Conservation (phyloP, 352 stramenopile genomes). For the Globisporangium radiosum region DNA sequence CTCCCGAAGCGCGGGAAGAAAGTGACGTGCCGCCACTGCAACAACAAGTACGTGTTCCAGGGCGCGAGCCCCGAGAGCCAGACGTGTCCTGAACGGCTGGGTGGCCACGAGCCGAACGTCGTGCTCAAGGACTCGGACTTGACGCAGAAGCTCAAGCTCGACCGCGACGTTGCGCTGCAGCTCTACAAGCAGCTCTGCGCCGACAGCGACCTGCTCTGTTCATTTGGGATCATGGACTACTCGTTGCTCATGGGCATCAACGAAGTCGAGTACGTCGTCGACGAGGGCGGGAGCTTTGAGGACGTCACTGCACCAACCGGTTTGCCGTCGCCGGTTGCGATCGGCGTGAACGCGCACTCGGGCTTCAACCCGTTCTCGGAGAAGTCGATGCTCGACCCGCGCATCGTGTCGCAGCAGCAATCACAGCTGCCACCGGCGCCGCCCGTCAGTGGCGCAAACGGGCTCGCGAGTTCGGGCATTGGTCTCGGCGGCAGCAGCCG, state of each 20-base stretch:
- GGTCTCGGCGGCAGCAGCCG: not conserved
- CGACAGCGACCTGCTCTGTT: slow-evolving; percentile 80
- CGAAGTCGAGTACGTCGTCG: slow-evolving; percentile 84
- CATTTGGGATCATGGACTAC: slow-evolving; percentile 92
- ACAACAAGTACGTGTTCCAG: slow-evolving; percentile 77
- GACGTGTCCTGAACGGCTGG: slow-evolving; percentile 67
- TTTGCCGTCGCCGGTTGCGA: slow-evolving; percentile 19
- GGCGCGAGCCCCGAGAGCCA: slow-evolving; percentile 56
- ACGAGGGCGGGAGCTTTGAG: slow-evolving; percentile 44
- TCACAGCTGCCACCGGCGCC: no score
- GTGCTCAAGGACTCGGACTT: slow-evolving; percentile 87
- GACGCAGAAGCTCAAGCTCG: slow-evolving; percentile 85
- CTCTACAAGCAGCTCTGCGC: slow-evolving; percentile 73
- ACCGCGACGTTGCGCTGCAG: slow-evolving; percentile 56
- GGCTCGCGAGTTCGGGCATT: not conserved
- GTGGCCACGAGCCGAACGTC: slow-evolving; percentile 83
- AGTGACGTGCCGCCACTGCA: slow-evolving; percentile 86
- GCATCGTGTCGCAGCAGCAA: not conserved
- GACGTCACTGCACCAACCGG: slow-evolving; percentile 5
- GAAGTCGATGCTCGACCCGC: slow-evolving; percentile 41
- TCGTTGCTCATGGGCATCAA: slow-evolving; percentile 87
- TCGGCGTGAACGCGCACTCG: slow-evolving; percentile 17
- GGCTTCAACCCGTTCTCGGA: slow-evolving; percentile 62
- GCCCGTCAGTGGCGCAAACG: not conserved
- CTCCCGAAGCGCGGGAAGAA: slow-evolving; percentile 83